A percentile compares a stretch with the other conserved stretches of the same genome.
These are phyloP conservation scores for Primulina eburnea DNA, from an alignment of 257 asterid species.

Conservation along the genomic window DNA sequence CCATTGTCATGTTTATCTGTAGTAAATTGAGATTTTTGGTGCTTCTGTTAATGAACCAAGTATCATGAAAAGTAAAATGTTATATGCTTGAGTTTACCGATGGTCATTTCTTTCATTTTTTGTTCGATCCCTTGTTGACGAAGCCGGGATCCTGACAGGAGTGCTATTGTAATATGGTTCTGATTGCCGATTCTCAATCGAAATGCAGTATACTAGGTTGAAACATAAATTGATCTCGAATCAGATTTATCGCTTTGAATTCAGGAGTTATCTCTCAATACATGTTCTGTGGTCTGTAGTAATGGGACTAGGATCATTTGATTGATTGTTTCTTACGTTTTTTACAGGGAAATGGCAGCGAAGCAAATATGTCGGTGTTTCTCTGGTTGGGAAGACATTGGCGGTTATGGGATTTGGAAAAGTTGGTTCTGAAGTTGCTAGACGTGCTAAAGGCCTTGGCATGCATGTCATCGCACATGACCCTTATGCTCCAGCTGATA, in stretches of 20 bases:
- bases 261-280: not conserved
- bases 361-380: constrained; percentile 58
- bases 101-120: not conserved
- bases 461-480: constrained; percentile 93
- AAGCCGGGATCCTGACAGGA: not conserved
- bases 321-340: constrained; percentile 14
- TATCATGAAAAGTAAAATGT: not conserved
- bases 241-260: not conserved
- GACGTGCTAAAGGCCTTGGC: constrained; percentile 97
- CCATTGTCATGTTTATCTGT: not conserved
- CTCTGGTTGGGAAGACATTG: constrained; percentile 88
- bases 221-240: not conserved
- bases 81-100: not conserved
- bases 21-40: not conserved
- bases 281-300: not conserved
- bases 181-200: constrained; percentile 16
- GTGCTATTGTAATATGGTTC: constrained; percentile 22
- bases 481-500: constrained; percentile 96
- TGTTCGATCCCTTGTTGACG: not conserved
- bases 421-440: constrained; percentile 68
- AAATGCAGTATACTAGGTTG: not conserved
- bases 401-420: constrained; percentile 97
- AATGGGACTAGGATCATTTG: not conserved
- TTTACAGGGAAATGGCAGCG: constrained; percentile 82
- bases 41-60: constrained; percentile 6